Conservation (phyloP, 768 basidiomycete species). For the Sistotremastrum niveocremeum region DNA sequence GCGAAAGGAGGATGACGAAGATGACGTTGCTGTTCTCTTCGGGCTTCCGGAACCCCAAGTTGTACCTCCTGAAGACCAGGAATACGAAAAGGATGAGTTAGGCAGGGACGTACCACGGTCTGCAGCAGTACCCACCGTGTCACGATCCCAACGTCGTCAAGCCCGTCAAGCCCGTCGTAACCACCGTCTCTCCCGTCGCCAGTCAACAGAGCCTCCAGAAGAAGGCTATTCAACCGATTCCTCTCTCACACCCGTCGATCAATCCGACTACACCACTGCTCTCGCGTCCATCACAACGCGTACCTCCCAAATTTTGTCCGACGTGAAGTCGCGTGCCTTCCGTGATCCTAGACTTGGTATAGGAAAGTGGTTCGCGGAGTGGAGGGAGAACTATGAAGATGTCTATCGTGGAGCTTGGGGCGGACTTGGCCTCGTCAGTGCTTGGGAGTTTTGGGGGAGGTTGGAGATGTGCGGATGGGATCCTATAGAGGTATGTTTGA, state of each 20-base stretch:
- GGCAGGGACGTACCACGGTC: slow-evolving; percentile 34
- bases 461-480: slow-evolving; percentile 83
- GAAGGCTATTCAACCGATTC: slow-evolving; percentile 87
- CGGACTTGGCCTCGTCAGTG: slow-evolving; percentile 70
- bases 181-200: slow-evolving; percentile 23
- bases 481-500: slow-evolving; percentile 48
- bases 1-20: slow-evolving; percentile 63
- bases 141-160: slow-evolving; percentile 40
- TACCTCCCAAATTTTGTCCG: slow-evolving; percentile 49
- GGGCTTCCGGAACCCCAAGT: slow-evolving; percentile 30
- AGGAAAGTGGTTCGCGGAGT: slow-evolving; percentile 47
- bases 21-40: slow-evolving; percentile 62
- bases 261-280: slow-evolving; percentile 55
- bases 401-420: slow-evolving; percentile 85
- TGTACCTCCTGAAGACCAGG: slow-evolving; percentile 17
- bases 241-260: slow-evolving; percentile 50
- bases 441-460: slow-evolving; percentile 93
- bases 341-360: slow-evolving; percentile 58
- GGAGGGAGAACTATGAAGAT: slow-evolving; percentile 68
- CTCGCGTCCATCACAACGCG: slow-evolving; percentile 36
- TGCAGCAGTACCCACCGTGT: slow-evolving; percentile 27
- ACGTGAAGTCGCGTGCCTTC: slow-evolving; percentile 79
- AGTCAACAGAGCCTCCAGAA: slow-evolving; percentile 25
- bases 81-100: slow-evolving; percentile 41
- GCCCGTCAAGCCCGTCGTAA: slow-evolving; percentile 46